Percentiles rank a stretch among this genome's conserved stretches.
These are phyloP conservation scores for Sistotremastrum suecicum DNA, from an alignment of 768 basidiomycete genomes.

Conservation along the genomic window DNA sequence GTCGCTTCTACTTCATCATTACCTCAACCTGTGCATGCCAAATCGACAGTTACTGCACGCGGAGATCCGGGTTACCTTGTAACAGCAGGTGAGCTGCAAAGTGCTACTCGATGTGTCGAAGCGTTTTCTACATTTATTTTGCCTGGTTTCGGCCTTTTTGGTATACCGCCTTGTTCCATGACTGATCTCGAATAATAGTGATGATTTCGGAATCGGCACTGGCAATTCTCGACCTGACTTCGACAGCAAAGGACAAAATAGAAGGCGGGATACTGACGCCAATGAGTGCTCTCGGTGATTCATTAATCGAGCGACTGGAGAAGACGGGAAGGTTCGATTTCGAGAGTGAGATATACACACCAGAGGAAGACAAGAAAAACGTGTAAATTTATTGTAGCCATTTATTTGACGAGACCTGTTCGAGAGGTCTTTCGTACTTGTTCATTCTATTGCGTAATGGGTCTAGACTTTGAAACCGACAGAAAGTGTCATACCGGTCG, in stretches of 20 bases:
- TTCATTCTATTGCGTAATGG: too few species aligned
- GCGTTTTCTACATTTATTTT: slow-evolving; percentile 8
- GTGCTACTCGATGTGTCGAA: neutral
- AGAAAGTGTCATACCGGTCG: too few species aligned
- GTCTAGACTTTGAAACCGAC: too few species aligned
- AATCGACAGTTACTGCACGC: slow-evolving; percentile 45
- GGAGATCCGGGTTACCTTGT: slow-evolving; percentile 69
- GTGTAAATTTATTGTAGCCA: too few species aligned
- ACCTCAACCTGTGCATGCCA: slow-evolving; percentile 34
- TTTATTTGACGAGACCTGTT: too few species aligned
- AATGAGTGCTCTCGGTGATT: slow-evolving; percentile 67
- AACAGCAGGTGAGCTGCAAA: slow-evolving; percentile 28
- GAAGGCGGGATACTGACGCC: slow-evolving; percentile 77
- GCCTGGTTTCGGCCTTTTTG: slow-evolving; percentile 5
- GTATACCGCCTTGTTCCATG: slow-evolving; percentile 1
- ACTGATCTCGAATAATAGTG: slow-evolving; percentile 23
- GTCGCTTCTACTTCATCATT: slow-evolving; percentile 40
- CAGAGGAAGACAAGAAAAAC: too few species aligned
- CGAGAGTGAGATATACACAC: slow-evolving; percentile 27
- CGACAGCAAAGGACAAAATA: slow-evolving; percentile 24
- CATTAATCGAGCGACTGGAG: slow-evolving; percentile 53
- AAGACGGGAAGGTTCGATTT: slow-evolving; percentile 43
- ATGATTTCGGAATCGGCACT: slow-evolving; percentile 75
- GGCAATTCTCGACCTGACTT: slow-evolving; percentile 45
- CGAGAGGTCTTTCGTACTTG: too few species aligned